Evolutionary conservation across 345 rosid genomes (phyloP).

Genomic region (Dipteronia sinensis): DNA sequence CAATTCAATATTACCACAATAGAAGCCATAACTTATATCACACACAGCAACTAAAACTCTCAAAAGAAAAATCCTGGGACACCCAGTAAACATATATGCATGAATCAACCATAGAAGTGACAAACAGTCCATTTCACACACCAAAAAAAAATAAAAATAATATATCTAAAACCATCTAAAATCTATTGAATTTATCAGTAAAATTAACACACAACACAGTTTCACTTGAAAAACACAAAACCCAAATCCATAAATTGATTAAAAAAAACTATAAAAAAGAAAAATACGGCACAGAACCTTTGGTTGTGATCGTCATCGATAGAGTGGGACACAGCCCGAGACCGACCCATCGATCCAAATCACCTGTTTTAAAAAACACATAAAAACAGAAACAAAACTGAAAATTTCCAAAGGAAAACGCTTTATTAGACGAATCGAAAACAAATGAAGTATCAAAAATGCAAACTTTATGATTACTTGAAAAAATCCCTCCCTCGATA

Average conservation of each 20-base stretch:
- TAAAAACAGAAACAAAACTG: background rate
- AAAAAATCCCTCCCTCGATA: background rate
- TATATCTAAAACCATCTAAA: background rate
- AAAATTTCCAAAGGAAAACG: background rate
- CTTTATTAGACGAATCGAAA: background rate
- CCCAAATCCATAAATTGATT: background rate
- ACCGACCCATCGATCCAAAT: constrained; percentile 48
- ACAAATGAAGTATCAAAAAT: background rate
- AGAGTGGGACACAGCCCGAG: constrained; percentile 45
- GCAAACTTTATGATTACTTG: background rate
- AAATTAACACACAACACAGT: background rate
- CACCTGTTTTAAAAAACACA: constrained; percentile 28
- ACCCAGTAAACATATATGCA: background rate
- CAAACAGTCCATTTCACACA: background rate
- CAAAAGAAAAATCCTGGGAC: background rate
- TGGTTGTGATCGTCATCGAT: constrained; percentile 48
- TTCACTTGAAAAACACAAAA: background rate
- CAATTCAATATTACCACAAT: background rate
- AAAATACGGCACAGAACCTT: constrained; percentile 26
- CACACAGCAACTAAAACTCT: background rate
- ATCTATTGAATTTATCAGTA: background rate
- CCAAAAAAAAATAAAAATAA: background rate
- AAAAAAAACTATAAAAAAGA: background rate
- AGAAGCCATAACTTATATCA: background rate
- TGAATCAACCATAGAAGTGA: background rate